Conservation (phyloP, 352 stramenopile genomes). For the Thraustochytrium sp. region DNA sequence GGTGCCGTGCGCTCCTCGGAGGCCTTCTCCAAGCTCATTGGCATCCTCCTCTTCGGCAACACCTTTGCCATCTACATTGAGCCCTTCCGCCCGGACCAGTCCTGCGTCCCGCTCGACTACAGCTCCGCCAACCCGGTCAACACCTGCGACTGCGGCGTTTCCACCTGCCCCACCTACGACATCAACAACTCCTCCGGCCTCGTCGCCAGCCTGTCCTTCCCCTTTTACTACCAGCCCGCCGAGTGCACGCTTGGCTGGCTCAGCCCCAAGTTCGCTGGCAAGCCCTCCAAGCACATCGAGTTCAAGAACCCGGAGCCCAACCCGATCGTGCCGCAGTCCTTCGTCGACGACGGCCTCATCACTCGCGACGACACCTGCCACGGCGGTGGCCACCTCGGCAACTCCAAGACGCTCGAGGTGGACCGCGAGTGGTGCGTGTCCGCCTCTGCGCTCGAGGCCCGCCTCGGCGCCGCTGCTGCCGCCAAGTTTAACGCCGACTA, state of each 20-base stretch:
- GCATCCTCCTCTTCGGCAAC: constrained; percentile 41
- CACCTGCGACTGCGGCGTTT: constrained; percentile 34
- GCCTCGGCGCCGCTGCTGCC: neutral
- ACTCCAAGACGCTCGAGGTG: neutral
- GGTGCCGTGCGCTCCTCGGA: constrained; percentile 42
- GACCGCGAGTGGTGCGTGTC: constrained; percentile 9
- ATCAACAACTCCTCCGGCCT: neutral
- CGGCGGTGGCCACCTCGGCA: constrained; percentile 3
- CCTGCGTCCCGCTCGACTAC: constrained; percentile 38
- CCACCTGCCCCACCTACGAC: constrained; percentile 40
- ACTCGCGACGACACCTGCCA: constrained; percentile 7
- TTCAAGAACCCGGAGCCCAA: neutral
- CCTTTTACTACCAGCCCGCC: constrained; percentile 34
- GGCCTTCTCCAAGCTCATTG: constrained; percentile 44
- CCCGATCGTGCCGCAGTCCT: constrained; percentile 12
- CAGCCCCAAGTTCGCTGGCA: constrained; percentile 28
- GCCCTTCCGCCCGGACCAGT: constrained; percentile 24
- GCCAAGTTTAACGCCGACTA: neutral
- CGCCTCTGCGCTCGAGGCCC: neutral
- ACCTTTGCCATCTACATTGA: constrained; percentile 44
- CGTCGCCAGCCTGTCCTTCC: neutral
- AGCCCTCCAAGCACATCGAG: neutral
- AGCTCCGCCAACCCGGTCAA: constrained; percentile 5
- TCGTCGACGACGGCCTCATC: constrained; percentile 16
- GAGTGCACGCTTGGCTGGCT: constrained; percentile 23